Conservation (phyloP, 2,329 filamentous ascomycete species). For the Diaporthe aspalathi region DNA sequence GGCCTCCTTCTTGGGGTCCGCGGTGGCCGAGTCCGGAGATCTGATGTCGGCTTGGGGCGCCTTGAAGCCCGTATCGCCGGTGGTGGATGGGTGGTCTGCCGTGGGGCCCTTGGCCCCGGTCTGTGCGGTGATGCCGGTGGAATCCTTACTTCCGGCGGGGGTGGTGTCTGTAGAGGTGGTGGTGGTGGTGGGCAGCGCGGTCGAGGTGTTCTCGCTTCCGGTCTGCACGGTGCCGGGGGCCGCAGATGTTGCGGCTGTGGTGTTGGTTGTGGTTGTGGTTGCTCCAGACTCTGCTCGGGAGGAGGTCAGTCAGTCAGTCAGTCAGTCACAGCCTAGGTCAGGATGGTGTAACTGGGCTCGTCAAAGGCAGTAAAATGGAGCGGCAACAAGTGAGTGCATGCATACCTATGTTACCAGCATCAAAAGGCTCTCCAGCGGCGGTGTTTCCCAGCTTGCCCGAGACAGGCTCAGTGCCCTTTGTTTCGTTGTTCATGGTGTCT, state of each 20-base stretch:
- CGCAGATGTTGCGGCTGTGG: neutral
- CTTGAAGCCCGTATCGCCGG: constrained; percentile 44
- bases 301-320: neutral
- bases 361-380: too few species aligned
- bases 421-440: constrained; percentile 77
- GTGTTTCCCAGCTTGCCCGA: constrained; percentile 78
- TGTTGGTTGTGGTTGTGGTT: neutral
- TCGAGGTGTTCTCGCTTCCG: neutral
- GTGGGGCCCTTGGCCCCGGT: constrained; percentile 37
- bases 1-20: constrained; percentile 45
- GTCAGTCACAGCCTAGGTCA: neutral
- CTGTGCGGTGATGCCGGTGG: neutral
- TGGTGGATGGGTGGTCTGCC: constrained; percentile 45
- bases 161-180: constrained; percentile 10
- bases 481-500: constrained; percentile 55
- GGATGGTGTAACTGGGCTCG: neutral
- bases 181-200: constrained; percentile 10
- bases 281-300: constrained; percentile 16
- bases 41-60: constrained; percentile 55
- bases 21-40: constrained; percentile 49
- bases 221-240: constrained; percentile 9
- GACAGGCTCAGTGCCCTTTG: constrained; percentile 70
- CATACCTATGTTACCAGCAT: constrained; percentile 78
- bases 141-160: constrained; percentile 3
- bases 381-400: too few species aligned